phyloP scores from a whole-genome alignment of 139 green algal species.

The Chlamydomonas schloesseri region DNA sequence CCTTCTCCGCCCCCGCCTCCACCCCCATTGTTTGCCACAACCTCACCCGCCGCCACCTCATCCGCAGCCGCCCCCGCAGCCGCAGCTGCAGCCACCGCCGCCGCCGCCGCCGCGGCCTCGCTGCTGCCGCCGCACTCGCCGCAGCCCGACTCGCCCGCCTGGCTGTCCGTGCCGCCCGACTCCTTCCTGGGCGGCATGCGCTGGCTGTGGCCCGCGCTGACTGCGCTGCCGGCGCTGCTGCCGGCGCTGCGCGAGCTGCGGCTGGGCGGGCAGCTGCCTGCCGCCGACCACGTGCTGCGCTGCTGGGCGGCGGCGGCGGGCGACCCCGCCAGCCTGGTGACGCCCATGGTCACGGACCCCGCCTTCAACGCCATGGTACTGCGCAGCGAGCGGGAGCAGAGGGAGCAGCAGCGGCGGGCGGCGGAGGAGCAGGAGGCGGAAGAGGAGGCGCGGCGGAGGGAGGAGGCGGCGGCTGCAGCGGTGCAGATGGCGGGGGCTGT shows the following conservation, averaged over 20 bases:
- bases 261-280: slow-evolving; percentile 2
- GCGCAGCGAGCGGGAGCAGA: background rate
- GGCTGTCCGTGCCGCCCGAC: slow-evolving; percentile 16
- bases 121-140: background rate
- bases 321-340: slow-evolving; percentile 1
- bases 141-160: slow-evolving; percentile 1
- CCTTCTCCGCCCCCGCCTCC: no score
- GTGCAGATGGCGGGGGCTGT: background rate
- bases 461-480: background rate
- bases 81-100: background rate
- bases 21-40: background rate
- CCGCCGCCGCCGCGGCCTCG: background rate
- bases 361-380: slow-evolving; percentile 22
- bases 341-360: background rate
- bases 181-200: slow-evolving; percentile 9
- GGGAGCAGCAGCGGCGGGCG: no score
- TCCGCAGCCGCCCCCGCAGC: no score
- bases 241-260: slow-evolving; percentile 33
- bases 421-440: no score
- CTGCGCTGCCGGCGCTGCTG: slow-evolving; percentile 5
- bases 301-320: slow-evolving; percentile 17
- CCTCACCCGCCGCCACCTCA: background rate
- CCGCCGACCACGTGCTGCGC: slow-evolving; percentile 28
- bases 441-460: background rate
- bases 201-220: slow-evolving; percentile 25